Evolutionary conservation across 192 early-diverging fungal genomes (phyloP), one percentile per base, ranked within the genome.

Genomic region (Cladochytrium replicatum): DNA sequence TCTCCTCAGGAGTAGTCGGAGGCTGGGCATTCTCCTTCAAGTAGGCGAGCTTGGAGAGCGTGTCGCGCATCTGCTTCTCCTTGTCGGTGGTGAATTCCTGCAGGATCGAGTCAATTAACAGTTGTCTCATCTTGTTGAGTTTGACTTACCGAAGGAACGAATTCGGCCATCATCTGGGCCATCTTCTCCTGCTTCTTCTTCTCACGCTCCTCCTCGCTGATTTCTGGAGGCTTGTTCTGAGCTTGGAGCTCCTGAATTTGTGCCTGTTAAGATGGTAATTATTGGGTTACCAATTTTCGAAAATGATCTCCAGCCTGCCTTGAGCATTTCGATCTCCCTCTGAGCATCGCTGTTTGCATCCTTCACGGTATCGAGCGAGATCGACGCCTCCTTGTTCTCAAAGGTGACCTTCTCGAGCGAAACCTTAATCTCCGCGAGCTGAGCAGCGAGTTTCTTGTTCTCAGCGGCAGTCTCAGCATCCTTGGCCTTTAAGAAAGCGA

Each of bases 391-490:
- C 66, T 91, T 88, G 66, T 82, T 78, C 25, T 87, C 88, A 63
- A 90, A 94, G 6, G 74, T 74, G 6, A 87, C 68, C 63, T 94
- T 94, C 50, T 94, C 89, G 6, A 96, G 59, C 63, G 90, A 80
- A 22, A 94, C 61, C 46, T 81, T 82, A 32, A 94, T 63, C 29
- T 92, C 84, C 30, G 67, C 79, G 15, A 89, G 48, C 45, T 87
- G 78, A 3, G 68, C 56, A 25, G 63, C 71, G 61, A 91, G 64
- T 22, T 71, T 48, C 57, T 89, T 87, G 61, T 90, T 89, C 54
- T 84, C 81, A 15, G 11, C 8, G 21, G 29, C 37, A 0, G 50
- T 28, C 24, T 61, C 61, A 9, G 55, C 43, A 28, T 67, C 66
- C 15, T 52, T 81, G 78, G 23, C 73, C 71, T 61, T 86, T 86